Evolutionary conservation across 441 rosid species (phyloP).

Genomic region (Macaranga tanarius): DNA sequence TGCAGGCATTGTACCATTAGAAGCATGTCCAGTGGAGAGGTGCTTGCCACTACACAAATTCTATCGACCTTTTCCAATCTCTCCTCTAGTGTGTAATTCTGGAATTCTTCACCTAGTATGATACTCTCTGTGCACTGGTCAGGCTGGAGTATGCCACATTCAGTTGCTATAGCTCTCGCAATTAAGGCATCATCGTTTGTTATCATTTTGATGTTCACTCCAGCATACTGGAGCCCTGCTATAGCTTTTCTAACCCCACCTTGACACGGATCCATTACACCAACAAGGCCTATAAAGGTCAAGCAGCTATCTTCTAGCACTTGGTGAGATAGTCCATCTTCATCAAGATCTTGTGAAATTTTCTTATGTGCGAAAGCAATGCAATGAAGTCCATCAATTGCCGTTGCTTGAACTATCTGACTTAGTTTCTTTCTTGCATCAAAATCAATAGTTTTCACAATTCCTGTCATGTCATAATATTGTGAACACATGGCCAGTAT

Average conservation of each 20-base stretch:
- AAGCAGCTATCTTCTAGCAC: slow-evolving; percentile 38
- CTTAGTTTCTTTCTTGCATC: slow-evolving; percentile 34
- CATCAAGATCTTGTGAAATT: background rate
- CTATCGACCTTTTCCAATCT: slow-evolving; percentile 46
- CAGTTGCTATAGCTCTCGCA: slow-evolving; percentile 44
- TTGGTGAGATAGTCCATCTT: slow-evolving; percentile 26
- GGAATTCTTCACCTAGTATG: slow-evolving; percentile 33
- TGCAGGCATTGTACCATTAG: slow-evolving; percentile 51
- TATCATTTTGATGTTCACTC: slow-evolving; percentile 2
- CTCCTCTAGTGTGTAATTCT: slow-evolving; percentile 40
- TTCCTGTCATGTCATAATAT: slow-evolving; percentile 45
- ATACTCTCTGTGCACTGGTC: slow-evolving; percentile 18
- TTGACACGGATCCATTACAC: slow-evolving; percentile 46
- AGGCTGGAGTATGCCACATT: slow-evolving; percentile 43
- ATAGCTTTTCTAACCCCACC: slow-evolving; percentile 30
- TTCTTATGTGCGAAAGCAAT: slow-evolving; percentile 38
- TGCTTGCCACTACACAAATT: slow-evolving; percentile 46
- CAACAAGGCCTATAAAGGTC: slow-evolving; percentile 40
- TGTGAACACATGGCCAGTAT: slow-evolving; percentile 42
- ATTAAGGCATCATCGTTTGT: slow-evolving; percentile 47
- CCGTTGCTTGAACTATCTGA: slow-evolving; percentile 59
- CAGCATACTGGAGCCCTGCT: slow-evolving; percentile 27
- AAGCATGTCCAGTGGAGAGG: slow-evolving; percentile 53
- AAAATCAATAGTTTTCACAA: slow-evolving; percentile 17
- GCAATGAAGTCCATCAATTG: slow-evolving; percentile 44